A percentile compares a stretch with the other conserved stretches of the same genome.
phyloP scores from a whole-genome alignment of 495 filamentous ascomycete genomes.

The Penicillium psychrofluorescens region DNA sequence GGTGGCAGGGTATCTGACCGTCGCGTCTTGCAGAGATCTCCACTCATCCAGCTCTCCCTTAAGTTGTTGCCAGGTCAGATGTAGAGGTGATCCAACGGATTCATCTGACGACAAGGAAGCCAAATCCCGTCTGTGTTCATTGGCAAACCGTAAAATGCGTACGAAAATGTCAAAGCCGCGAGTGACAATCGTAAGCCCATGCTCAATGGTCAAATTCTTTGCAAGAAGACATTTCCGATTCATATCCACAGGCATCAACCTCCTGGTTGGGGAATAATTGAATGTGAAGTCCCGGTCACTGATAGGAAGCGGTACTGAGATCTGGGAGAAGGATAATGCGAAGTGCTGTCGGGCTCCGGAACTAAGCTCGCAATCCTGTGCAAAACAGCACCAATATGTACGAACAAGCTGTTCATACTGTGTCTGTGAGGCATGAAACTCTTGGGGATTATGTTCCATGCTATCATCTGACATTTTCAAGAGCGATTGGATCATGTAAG shows the following conservation, averaged over 20 bases:
- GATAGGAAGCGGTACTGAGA: slow-evolving; percentile 36
- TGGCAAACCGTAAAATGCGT: slow-evolving; percentile 36
- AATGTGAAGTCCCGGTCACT: slow-evolving; percentile 37
- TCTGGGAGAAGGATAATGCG: slow-evolving; percentile 35
- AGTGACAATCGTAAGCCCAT: slow-evolving; percentile 32
- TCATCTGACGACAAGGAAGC: slow-evolving; percentile 11
- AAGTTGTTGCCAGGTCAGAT: slow-evolving; percentile 23
- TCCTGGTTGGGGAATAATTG: slow-evolving; percentile 14
- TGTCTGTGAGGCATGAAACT: slow-evolving; percentile 32
- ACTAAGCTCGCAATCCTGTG: slow-evolving; percentile 38
- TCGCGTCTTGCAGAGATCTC: slow-evolving; percentile 32
- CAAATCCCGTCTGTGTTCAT: slow-evolving; percentile 31
- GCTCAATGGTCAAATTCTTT: slow-evolving; percentile 26
- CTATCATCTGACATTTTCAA: slow-evolving; percentile 37
- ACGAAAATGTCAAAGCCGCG: slow-evolving; percentile 40
- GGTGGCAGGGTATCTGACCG: slow-evolving; percentile 31
- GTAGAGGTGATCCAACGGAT: slow-evolving; percentile 9
- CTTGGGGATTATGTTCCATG: slow-evolving; percentile 34
- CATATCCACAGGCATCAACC: slow-evolving; percentile 33
- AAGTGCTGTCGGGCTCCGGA: slow-evolving; percentile 39
- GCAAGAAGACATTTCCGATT: slow-evolving; percentile 14
- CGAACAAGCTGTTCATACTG: slow-evolving; percentile 39
- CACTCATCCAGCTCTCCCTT: slow-evolving; percentile 37
- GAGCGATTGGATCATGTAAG: slow-evolving; percentile 40
- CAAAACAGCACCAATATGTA: slow-evolving; percentile 40